Base-by-base conservation (phyloP, 768 basidiomycete genomes). In the Termitomyces sp. region DNA sequence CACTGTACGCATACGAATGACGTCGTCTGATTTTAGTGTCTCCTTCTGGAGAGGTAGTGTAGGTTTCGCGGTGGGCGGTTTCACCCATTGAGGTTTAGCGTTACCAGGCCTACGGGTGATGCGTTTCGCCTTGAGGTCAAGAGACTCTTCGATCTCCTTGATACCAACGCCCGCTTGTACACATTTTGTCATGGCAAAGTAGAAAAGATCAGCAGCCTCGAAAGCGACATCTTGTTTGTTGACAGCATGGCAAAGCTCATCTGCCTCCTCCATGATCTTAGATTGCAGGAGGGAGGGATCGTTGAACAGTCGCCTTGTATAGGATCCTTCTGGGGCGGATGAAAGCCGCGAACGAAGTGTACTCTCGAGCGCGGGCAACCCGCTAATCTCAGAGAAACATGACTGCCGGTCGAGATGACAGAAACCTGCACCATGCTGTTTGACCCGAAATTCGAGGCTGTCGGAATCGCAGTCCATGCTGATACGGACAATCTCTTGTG, bases 181-280 rank as follows among this genome's bases (percentile, higher is more conserved):
- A 68, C 96, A 98, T 64, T 88, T 87, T 23, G 91, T 84, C 65
- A 99, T 73, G 1, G 89, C 84, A 69, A 99, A 99, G 76, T 98
- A 99, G 44, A 96, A 67, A 26, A 99, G 77, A 74, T 99, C 97
- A 1, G 95, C 96, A 7, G 95, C 92, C 73, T 99, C 97, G 61
- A 95, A 96, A 1, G 95, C 91, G 16, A 97, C 77, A 33, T 98
- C 92, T 50, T 90, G 86, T 68, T 83, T 83, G 1, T 84, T 83
- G 64, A 84, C 77, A 26, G 93, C 93, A 18, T 80, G 79, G 70
- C 94, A 96, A n/a, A 99, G 82, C 72, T 99, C 97, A 66, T 96
- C 92, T 0, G 97, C 97, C 71, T 99, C 97, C 73, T 99, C 97
- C 87, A 91, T 93, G 63, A 99, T 94, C 79, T 99, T 99, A 54